Conservation (phyloP, 1,284 basidiomycete genomes). For the Marasmius sp. region DNA sequence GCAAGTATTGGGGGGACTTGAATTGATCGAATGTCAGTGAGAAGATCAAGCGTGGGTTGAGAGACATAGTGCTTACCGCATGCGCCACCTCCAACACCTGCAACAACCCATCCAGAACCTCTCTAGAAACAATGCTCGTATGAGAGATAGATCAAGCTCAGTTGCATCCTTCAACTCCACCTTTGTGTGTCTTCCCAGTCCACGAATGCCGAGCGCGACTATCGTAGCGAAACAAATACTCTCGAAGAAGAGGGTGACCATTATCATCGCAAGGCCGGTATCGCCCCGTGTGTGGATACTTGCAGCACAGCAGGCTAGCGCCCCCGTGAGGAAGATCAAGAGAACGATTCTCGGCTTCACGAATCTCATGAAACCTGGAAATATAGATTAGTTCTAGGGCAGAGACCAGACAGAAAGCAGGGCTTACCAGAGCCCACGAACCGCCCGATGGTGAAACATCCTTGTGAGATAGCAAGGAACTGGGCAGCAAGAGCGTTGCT, state of each 20-base stretch:
- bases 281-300: constrained; percentile 29
- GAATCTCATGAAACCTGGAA: constrained; percentile 24
- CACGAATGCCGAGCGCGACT: constrained; percentile 32
- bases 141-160: neutral
- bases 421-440: constrained; percentile 24
- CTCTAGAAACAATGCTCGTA: constrained; percentile 13
- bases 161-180: neutral
- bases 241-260: constrained; percentile 32
- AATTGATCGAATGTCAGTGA: neutral
- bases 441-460: constrained; percentile 31
- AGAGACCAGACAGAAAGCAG: too few species aligned
- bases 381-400: too few species aligned
- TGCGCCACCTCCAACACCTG: constrained; percentile 33
- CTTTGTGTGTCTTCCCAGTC: constrained; percentile 33
- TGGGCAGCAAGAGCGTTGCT: constrained; percentile 25
- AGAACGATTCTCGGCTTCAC: constrained; percentile 30
- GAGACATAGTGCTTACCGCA: constrained; percentile 19
- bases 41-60: neutral
- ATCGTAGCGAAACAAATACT: constrained; percentile 38
- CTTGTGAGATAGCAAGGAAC: constrained; percentile 33
- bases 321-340: constrained; percentile 25
- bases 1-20: constrained; percentile 31
- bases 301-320: constrained; percentile 29
- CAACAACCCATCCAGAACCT: constrained; percentile 31
- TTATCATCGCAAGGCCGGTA: constrained; percentile 30